Percentiles rank a stretch among this genome's conserved stretches.
These are phyloP conservation scores for Saturnispora sanitii DNA, from an alignment of 805 yeast species.

Conservation along the genomic window DNA sequence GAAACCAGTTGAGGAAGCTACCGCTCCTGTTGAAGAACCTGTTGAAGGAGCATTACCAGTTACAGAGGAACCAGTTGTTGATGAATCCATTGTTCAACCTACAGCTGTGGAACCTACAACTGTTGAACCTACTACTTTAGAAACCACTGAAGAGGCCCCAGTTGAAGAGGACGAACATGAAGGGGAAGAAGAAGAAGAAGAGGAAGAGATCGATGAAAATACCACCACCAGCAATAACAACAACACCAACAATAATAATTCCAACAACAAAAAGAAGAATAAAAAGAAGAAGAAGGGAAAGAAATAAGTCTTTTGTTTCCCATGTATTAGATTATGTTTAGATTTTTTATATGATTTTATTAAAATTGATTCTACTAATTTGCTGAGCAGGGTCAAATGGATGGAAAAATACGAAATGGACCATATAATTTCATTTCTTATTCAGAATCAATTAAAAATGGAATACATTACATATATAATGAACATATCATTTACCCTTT, in stretches of 20 bases:
- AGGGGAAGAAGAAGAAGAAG: conserved; percentile 3
- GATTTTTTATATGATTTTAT: not conserved
- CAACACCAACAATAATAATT: not conserved
- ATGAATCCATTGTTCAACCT: not conserved
- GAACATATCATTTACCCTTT: too few relatives aligned
- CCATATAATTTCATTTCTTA: too few relatives aligned
- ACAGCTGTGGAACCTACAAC: not conserved
- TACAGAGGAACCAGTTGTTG: conserved; percentile 3
- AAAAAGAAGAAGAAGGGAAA: conserved; percentile 27
- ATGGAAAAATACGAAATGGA: too few relatives aligned
- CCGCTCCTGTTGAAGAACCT: conserved; percentile 1
- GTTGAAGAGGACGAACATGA: not conserved
- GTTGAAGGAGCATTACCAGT: conserved; percentile 2
- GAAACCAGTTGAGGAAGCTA: conserved; percentile 1
- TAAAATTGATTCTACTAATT: too few relatives aligned
- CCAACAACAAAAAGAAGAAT: conserved; percentile 24
- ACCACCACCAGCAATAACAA: not conserved
- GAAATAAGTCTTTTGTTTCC: conserved; percentile 14
- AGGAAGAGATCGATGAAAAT: not conserved
- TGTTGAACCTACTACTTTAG: not conserved
- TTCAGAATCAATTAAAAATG: not conserved
- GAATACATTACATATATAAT: not conserved
- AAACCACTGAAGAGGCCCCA: conserved; percentile 2
- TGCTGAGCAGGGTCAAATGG: too few relatives aligned
- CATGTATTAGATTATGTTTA: not conserved